These are phyloP conservation scores for Suillus weaverae DNA, from an alignment of 768 basidiomycete species.

Conservation along the genomic window DNA sequence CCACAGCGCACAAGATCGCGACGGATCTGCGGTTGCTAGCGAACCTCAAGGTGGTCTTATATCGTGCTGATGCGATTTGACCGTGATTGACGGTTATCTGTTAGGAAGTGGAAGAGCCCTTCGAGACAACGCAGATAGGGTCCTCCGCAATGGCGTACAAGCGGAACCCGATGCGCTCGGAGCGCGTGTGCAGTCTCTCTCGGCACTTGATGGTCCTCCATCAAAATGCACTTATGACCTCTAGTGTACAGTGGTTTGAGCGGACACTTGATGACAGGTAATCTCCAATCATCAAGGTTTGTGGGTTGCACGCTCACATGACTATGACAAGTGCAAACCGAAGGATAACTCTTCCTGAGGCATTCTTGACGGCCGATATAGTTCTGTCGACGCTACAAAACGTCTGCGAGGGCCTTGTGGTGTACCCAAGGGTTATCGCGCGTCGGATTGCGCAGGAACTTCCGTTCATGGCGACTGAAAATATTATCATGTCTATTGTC, in stretches of 20 bases:
- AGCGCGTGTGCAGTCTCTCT: constrained; percentile 95
- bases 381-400: constrained; percentile 94
- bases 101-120: constrained; percentile 97
- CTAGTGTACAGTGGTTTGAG: constrained; percentile 97
- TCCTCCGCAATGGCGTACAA: constrained; percentile 99
- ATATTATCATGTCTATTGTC: constrained; percentile 98
- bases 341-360: constrained; percentile 93
- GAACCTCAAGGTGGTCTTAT: constrained; percentile 71
- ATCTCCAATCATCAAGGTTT: constrained; percentile 9
- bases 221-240: constrained; percentile 94
- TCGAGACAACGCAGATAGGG: constrained; percentile 98
- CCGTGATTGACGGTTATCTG: not conserved
- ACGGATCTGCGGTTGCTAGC: constrained; percentile 94
- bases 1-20: constrained; percentile 96
- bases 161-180: constrained; percentile 98
- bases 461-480: constrained; percentile 99
- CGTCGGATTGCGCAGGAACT: constrained; percentile 91
- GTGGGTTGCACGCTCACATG: not conserved
- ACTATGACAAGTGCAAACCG: constrained; percentile 77
- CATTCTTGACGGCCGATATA: constrained; percentile 96
- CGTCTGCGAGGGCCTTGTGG: constrained; percentile 97
- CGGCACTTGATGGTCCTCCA: constrained; percentile 95
- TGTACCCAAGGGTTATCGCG: constrained; percentile 94
- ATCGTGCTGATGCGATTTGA: not conserved
- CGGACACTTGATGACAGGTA: constrained; percentile 95